phyloP scores from a whole-genome alignment of 805 yeast genomes.

The Kuraishia borneana region DNA sequence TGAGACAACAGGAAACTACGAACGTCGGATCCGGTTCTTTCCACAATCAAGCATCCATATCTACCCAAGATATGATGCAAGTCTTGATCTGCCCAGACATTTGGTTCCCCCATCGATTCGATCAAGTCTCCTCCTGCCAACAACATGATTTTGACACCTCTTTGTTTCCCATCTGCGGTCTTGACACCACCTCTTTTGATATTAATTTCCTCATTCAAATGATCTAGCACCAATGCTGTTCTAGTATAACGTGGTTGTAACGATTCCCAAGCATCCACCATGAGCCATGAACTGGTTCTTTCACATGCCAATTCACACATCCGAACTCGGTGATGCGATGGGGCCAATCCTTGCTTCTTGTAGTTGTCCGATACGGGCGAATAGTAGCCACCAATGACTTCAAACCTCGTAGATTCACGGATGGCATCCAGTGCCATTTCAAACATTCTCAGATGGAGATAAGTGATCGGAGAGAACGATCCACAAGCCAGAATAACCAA shows the following conservation, averaged over 20 bases:
- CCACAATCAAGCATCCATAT: conserved; percentile 94
- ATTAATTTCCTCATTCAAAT: conserved; percentile 91
- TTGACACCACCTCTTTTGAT: conserved; percentile 78
- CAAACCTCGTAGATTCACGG: conserved; percentile 84
- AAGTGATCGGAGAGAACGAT: conserved; percentile 91
- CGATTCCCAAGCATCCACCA: conserved; percentile 99
- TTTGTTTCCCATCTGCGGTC: conserved; percentile 42
- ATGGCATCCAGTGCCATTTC: conserved; percentile 97
- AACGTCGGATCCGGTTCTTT: conserved; percentile 94
- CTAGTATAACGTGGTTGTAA: conserved; percentile 84
- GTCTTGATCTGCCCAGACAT: conserved; percentile 97
- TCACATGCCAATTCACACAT: conserved; percentile 99
- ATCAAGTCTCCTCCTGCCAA: conserved; percentile 97
- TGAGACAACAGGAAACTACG: conserved; percentile 84
- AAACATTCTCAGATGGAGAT: conserved; percentile 91
- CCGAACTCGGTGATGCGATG: conserved; percentile 80
- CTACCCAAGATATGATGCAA: conserved; percentile 90
- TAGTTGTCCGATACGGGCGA: conserved; percentile 93
- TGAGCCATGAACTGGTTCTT: conserved; percentile 90
- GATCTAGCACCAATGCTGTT: conserved; percentile 92
- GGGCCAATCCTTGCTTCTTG: conserved; percentile 86
- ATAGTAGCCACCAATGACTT: conserved; percentile 93
- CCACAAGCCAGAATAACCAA: conserved; percentile 96
- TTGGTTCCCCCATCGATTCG: conserved; percentile 99
- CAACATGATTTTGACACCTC: conserved; percentile 91